Evolutionary conservation across 148 eudicot genomes (phyloP).

Genomic region (Chenopodium suecicum): DNA sequence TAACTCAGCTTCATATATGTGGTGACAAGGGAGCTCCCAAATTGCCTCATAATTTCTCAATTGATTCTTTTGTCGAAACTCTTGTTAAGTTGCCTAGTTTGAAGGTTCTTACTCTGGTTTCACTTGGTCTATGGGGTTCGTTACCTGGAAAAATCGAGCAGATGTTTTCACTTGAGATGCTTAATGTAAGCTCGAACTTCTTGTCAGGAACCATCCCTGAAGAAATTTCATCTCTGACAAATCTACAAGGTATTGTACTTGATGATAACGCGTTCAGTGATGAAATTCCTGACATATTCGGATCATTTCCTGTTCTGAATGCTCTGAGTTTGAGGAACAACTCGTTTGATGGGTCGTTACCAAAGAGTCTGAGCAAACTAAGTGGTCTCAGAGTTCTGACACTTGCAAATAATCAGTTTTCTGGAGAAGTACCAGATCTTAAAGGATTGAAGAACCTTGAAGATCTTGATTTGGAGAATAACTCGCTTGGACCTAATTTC

Average conservation of each 20-base stretch:
- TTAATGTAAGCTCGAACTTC: conserved; percentile 77
- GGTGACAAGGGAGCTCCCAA: conserved; percentile 43
- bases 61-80: conserved; percentile 51
- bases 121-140: conserved; percentile 74
- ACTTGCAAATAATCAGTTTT: conserved; percentile 62
- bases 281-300: conserved; percentile 49
- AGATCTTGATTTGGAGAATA: conserved; percentile 66
- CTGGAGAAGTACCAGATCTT: conserved; percentile 75
- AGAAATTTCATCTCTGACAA: conserved; percentile 45
- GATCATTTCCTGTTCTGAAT: conserved; percentile 61
- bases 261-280: conserved; percentile 69
- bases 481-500: conserved; percentile 67
- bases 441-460: conserved; percentile 56
- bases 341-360: conserved; percentile 61
- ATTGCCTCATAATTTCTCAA: conserved; percentile 63
- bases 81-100: conserved; percentile 60
- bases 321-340: conserved; percentile 76
- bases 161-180: conserved; percentile 69
- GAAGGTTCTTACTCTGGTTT: conserved; percentile 83
- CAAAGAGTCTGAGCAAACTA: conserved; percentile 52
- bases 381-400: conserved; percentile 63
- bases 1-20: conserved; percentile 73
- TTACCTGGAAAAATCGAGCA: conserved; percentile 49
- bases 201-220: conserved; percentile 55
- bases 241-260: conserved; percentile 71